These are phyloP conservation scores for Takashimella koratensis DNA, from an alignment of 1,284 basidiomycete species.

Conservation along the genomic window DNA sequence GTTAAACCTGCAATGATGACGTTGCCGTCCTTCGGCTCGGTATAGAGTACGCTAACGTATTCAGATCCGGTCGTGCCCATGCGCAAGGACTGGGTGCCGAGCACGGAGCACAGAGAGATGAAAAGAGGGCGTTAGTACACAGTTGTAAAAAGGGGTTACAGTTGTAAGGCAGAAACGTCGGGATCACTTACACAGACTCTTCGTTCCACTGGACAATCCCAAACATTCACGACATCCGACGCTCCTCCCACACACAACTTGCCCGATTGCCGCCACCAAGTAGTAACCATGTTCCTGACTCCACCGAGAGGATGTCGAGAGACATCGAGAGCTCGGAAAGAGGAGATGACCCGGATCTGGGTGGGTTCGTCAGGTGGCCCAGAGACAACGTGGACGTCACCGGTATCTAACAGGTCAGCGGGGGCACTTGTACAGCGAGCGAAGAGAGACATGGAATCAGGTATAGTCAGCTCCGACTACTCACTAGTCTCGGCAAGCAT, in stretches of 20 bases:
- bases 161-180: no score
- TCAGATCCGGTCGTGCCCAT: no score
- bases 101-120: no score
- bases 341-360: slow-evolving; percentile 24
- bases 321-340: slow-evolving; percentile 28
- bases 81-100: no score
- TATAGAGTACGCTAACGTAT: slow-evolving; percentile 24
- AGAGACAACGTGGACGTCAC: slow-evolving; percentile 32
- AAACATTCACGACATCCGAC: slow-evolving; percentile 25
- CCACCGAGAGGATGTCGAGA: slow-evolving; percentile 3
- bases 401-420: slow-evolving; percentile 17
- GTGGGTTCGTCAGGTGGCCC: slow-evolving; percentile 18
- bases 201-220: slow-evolving; percentile 38
- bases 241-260: slow-evolving; percentile 28
- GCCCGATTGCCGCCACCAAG: slow-evolving; percentile 34
- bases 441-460: not conserved
- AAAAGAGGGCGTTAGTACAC: no score
- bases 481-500: slow-evolving; percentile 34
- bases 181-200: slow-evolving; percentile 26
- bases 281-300: slow-evolving; percentile 14
- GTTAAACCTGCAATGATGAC: slow-evolving; percentile 23
- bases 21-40: slow-evolving; percentile 34
- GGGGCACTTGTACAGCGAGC: no score
- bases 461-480: slow-evolving; percentile 4
- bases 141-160: no score